phyloP scores from a whole-genome alignment of 2,329 filamentous ascomycete species.

The Colletotrichum nymphaeae region DNA sequence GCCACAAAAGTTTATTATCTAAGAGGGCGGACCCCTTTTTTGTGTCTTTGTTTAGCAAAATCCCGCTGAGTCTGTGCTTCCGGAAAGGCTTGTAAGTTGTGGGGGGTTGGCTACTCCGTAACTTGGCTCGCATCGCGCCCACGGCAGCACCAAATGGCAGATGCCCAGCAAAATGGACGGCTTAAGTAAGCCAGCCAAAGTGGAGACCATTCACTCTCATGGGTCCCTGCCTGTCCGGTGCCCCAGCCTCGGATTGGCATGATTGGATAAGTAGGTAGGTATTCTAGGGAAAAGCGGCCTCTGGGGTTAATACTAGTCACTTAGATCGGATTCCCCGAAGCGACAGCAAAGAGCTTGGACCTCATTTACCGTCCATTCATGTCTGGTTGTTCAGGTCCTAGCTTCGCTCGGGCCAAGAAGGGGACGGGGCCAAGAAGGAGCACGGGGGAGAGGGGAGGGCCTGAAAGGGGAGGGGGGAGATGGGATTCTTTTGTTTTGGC shows the following conservation, averaged over 20 bases:
- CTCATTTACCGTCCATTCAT: conserved; percentile 3
- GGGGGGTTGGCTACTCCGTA: too few relatives aligned
- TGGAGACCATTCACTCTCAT: neutral
- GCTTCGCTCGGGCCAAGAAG: conserved; percentile 1
- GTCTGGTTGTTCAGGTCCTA: conserved; percentile 3
- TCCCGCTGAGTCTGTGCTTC: conserved; percentile 19
- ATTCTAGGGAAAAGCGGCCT: conserved; percentile 1
- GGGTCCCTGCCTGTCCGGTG: neutral
- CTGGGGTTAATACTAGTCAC: neutral
- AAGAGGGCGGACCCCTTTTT: conserved; percentile 27
- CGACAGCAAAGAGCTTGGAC: conserved; percentile 16
- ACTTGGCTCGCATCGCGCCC: neutral
- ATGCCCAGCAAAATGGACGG: conserved; percentile 2
- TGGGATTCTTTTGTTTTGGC: conserved; percentile 8
- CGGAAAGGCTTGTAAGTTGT: neutral
- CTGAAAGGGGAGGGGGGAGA: neutral
- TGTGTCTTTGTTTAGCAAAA: neutral
- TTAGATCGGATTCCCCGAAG: conserved; percentile 12
- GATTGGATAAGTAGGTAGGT: neutral
- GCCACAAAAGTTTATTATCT: conserved; percentile 25
- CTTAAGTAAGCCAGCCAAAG: neutral
- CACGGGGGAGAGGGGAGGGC: neutral
- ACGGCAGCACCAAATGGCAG: neutral
- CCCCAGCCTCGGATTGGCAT: neutral
- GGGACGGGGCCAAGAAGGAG: neutral